Conservation (phyloP, 1,284 basidiomycete species). For the Ceratorhiza oryzae-sativae region DNA sequence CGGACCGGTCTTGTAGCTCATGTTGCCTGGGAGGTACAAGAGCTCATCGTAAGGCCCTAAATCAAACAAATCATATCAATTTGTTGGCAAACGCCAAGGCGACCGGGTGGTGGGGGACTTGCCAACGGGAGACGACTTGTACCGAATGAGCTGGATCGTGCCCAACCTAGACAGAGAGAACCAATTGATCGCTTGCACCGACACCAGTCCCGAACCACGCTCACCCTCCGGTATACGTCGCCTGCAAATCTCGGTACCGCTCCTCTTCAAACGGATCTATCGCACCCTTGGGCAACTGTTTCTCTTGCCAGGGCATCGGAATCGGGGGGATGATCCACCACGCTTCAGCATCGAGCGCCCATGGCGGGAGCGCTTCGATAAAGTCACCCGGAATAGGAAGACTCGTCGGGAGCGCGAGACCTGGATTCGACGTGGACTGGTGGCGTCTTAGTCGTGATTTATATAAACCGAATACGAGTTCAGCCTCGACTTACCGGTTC, state of each 20-base stretch:
- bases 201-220: background rate
- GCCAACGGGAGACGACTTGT: conserved; percentile 19
- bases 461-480: too few relatives aligned
- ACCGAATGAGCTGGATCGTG: conserved; percentile 25
- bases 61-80: too few relatives aligned
- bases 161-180: conserved; percentile 1
- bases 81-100: background rate
- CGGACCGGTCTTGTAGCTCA: conserved; percentile 19
- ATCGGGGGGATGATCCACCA: conserved; percentile 32
- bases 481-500: background rate
- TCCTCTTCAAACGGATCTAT: conserved; percentile 18
- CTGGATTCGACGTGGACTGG: background rate
- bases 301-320: conserved; percentile 25
- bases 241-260: conserved; percentile 3
- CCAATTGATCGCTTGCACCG: background rate
- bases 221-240: conserved; percentile 26
- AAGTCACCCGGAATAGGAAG: background rate
- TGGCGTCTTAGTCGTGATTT: background rate
- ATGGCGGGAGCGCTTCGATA: conserved; percentile 13
- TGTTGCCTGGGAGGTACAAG: conserved; percentile 19
- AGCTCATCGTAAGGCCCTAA: conserved; percentile 36
- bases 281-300: conserved; percentile 17
- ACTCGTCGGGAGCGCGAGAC: background rate
- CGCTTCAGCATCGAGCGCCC: conserved; percentile 31
- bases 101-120: background rate